Evolutionary conservation across 192 early-diverging fungal species (phyloP).

Genomic region (Coemansia sp.): DNA sequence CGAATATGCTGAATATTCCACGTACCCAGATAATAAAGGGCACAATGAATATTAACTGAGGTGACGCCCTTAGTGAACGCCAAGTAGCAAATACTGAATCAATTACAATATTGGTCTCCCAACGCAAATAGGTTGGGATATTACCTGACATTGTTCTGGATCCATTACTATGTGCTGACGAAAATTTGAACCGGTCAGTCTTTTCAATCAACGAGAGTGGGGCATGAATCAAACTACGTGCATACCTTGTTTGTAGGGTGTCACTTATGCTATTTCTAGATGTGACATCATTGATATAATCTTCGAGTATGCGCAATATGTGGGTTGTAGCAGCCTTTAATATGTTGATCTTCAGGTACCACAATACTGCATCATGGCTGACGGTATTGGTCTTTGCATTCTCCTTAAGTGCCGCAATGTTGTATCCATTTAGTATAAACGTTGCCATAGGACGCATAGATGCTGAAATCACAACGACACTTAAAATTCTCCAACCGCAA

Average conservation of each 20-base stretch:
- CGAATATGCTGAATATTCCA: neutral
- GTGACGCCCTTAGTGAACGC: neutral
- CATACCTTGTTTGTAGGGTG: neutral
- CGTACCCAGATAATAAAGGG: conserved; percentile 17
- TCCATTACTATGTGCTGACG: neutral
- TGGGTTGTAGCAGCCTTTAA: neutral
- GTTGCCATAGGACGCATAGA: conserved; percentile 4
- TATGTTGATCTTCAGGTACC: neutral
- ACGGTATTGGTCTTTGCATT: neutral
- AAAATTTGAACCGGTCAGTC: conserved; percentile 5
- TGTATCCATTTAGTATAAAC: conserved; percentile 31
- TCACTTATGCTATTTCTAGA: neutral
- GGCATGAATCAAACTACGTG: neutral
- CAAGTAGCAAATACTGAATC: neutral
- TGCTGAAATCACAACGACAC: neutral
- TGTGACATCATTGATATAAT: neutral
- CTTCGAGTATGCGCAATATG: neutral
- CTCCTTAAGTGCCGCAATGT: neutral
- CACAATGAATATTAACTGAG: conserved; percentile 20
- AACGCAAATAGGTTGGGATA: neutral
- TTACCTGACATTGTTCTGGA: neutral
- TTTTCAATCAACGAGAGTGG: conserved; percentile 13
- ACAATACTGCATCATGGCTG: conserved; percentile 4
- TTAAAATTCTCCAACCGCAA: neutral
- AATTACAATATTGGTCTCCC: neutral